Base-by-base conservation (phyloP, 2,329 filamentous ascomycete genomes). In the Chlorencoelia australis region DNA sequence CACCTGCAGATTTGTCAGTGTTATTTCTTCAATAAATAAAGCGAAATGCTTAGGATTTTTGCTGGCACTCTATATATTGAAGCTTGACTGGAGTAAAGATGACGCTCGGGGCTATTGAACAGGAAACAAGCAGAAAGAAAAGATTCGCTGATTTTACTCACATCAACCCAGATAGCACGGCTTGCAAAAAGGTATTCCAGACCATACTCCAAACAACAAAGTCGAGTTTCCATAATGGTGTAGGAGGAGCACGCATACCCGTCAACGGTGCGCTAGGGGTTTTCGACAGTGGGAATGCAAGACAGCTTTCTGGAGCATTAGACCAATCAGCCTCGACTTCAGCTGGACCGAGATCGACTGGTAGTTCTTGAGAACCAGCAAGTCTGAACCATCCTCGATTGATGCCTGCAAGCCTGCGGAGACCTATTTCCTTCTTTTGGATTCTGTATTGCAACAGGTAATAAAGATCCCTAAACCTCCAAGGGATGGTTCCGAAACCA, bases 381-480 rank as follows among this genome's bases (percentile, higher is more conserved):
- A 89, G 68, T 29, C 85, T 72, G 47, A 87, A 82, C 85, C 85
- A 93, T 39, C 69, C 65, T 30, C 73, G 66, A 54, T 93, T 78
- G 42, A 88, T 79, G 4, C 79, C 83, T 2, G 82, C 84, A 4
- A 93, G 66, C 28, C 69, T 69, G 26, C 81, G 71, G 22, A 89
- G 65, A 4, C 70, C 79, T 13, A 68, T 56, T 18, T 69, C 53
- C 34, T 74, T 61, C 38, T 68, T 63, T 25, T 49, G 51, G 0
- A 79, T 33, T 16, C 83, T 69, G 60, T 71, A 91, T 51, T 71
- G 68, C 32, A 82, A 58, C 21, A 87, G 65, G 54, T 75, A 86
- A 56, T 79, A 91, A 7, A 86, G 61, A 55, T 94, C 86, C 20
- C 86, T 69, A 48, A 88, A 82, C 20, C 86, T 73, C 86, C 85